Conservation (phyloP, 2,329 filamentous ascomycete species). For the Hymenoscyphus scutula region DNA sequence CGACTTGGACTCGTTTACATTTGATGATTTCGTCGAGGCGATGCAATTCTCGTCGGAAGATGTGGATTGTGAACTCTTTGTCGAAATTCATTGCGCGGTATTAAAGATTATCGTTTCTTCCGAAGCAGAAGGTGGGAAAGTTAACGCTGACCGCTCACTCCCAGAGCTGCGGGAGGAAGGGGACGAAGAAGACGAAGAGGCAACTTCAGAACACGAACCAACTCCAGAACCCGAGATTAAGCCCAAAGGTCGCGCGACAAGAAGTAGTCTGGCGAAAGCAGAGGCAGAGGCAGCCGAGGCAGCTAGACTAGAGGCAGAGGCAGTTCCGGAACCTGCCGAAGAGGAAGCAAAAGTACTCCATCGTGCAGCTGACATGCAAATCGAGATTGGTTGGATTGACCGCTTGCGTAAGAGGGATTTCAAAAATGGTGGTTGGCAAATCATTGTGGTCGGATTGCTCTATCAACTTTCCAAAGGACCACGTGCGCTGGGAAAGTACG, state of each 20-base stretch:
- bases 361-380: slow-evolving; percentile 73
- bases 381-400: slow-evolving; percentile 78
- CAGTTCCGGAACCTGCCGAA: slow-evolving; percentile 37
- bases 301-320: slow-evolving; percentile 44
- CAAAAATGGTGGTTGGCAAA: slow-evolving; percentile 83
- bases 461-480: slow-evolving; percentile 79
- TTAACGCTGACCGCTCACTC: slow-evolving; percentile 67
- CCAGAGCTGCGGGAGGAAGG: slow-evolving; percentile 72
- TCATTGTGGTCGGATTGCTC: slow-evolving; percentile 82
- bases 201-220: slow-evolving; percentile 51
- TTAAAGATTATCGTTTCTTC: slow-evolving; percentile 81
- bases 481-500: slow-evolving; percentile 67
- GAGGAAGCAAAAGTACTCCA: slow-evolving; percentile 53
- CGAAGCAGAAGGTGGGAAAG: slow-evolving; percentile 71
- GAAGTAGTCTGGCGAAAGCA: slow-evolving; percentile 80
- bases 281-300: slow-evolving; percentile 69
- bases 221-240: slow-evolving; percentile 71
- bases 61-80: slow-evolving; percentile 76
- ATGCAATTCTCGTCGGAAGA: slow-evolving; percentile 75
- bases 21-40: slow-evolving; percentile 91
- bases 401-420: slow-evolving; percentile 82
- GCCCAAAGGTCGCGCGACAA: slow-evolving; percentile 68
- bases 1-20: slow-evolving; percentile 92
- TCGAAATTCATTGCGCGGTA: slow-evolving; percentile 88
- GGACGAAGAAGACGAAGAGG: slow-evolving; percentile 59